Base-by-base conservation (phyloP, 2,329 filamentous ascomycete species). In the Chlorencoelia australis region DNA sequence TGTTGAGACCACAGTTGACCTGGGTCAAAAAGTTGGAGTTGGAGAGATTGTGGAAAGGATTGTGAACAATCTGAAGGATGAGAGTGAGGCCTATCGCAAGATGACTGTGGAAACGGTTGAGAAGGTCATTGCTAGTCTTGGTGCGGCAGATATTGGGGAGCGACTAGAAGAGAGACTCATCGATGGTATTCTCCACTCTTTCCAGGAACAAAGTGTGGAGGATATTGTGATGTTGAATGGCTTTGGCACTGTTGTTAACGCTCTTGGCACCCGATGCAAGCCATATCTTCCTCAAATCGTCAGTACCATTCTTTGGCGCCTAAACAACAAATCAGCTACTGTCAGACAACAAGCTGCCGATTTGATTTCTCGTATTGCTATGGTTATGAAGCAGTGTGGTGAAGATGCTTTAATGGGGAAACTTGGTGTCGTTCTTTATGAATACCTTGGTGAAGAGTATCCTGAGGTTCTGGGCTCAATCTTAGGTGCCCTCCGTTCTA, bases 41-140 rank as follows among this genome's bases (percentile, higher is more conserved):
- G 81, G 87, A 49, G 89, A 96, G 66, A 96, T 98, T 41, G 70
- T 96, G 4, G 86, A 95, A 60, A 73, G 88, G 30, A 83, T 96
- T 40, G 91, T 96, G 35, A 82, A 78, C 63, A 95, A 98, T 57
- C 73, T 98, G 49, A 98, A 98, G 62, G 91, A 98, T 55, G 91
- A 98, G 61, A 95, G 84, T 59, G 91, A 98, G 58, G 82, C 89
- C 1, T 98, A 98, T 62, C 80, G 91, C 33, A 96, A 96, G 69
- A 98, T 98, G 91, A 95, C 91, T 0, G 82, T 98, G 21, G 91
- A 98, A 66, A 96, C 91, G 0, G 78, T 96, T 7, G 91, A 98
- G 64, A 98, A 96, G 64, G 78, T 96, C 31, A 82, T 98, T 52
- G 87, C 89, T 11, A 86, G 86, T 38, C 71, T 96, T 36, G 91